Base-by-base conservation (phyloP, 2,329 filamentous ascomycete species). In the Diaporthe sp. region DNA sequence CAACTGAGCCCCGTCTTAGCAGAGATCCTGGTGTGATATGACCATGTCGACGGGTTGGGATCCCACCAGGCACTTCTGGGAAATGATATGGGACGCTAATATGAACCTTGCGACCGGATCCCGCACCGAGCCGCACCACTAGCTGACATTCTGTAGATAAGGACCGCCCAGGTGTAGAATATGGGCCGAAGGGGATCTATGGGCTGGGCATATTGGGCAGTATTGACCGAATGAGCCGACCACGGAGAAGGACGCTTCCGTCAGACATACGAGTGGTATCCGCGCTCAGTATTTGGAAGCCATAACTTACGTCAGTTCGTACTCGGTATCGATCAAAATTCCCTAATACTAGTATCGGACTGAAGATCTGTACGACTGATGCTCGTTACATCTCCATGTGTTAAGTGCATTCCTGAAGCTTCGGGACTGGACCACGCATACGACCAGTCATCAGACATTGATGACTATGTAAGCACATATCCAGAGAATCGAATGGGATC, bases 21-120 rank as follows among this genome's bases (percentile, higher is more conserved):
- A 25, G 46, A 25, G 7, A 53, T 19, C 62, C 44, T 25, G 37
- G 62, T 2, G 31, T 6, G 19, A 37, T 67, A 49, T 22, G 28
- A 51, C 61, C 61, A 31, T 67, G 31, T 31, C 49, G 22, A 37
- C 46, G 62, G 62, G 46, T 53, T n/a, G 19, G 37, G 37, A 12
- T 39, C 10, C 22, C 17, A 7, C 13, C 1, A 51, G 46, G 28
- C 62, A 3, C 17, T 7, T 37, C 31, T 31, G 31, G 19, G 25
- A 39, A 4, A 67, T 22, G 25, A 42, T 25, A 17, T n/a, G 22
- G 62, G 28, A 44, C 42, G 62, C 62, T 49, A 34, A 25, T 1
- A n/a, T 39, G 13, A 46, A 39, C 62, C 44, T 31, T 68, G 42
- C 10, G 62, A 67, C 42, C 62, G 62, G 42, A 67, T 25, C 44